Evolutionary conservation across 495 filamentous ascomycete species (phyloP).

Genomic region (Polyplosphaeria fusca): DNA sequence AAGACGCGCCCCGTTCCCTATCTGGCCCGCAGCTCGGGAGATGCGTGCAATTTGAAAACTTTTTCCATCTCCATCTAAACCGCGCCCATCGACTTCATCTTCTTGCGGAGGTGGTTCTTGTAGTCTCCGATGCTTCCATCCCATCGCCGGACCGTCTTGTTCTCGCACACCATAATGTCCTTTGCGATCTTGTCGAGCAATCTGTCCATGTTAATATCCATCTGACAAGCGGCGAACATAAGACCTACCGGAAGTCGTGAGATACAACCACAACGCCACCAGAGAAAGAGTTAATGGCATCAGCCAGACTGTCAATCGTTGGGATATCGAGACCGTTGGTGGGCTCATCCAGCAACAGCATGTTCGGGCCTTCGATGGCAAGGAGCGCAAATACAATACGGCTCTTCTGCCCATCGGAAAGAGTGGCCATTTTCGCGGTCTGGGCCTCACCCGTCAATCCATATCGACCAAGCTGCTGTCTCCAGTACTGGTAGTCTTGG

Average conservation of each 20-base stretch:
- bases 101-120: slow-evolving; percentile 98
- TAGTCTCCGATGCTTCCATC: slow-evolving; percentile 86
- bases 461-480: slow-evolving; percentile 93
- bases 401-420: slow-evolving; percentile 96
- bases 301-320: slow-evolving; percentile 94
- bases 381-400: slow-evolving; percentile 97
- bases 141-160: slow-evolving; percentile 87
- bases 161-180: slow-evolving; percentile 98
- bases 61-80: slow-evolving; percentile 49
- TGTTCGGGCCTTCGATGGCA: slow-evolving; percentile 94
- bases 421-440: slow-evolving; percentile 94
- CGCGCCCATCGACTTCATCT: slow-evolving; percentile 72
- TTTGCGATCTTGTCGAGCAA: slow-evolving; percentile 99
- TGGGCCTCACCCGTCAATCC: slow-evolving; percentile 88
- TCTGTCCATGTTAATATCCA: slow-evolving; percentile 47
- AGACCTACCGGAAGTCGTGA: slow-evolving; percentile 89
- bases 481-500: slow-evolving; percentile 99
- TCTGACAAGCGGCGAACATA: background rate
- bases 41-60: slow-evolving; percentile 1
- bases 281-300: slow-evolving; percentile 93
- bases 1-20: too few species aligned
- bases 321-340: slow-evolving; percentile 99
- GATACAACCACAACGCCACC: slow-evolving; percentile 97
- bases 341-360: slow-evolving; percentile 96
- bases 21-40: background rate